A percentile compares a stretch with the other conserved stretches of the same genome.
These are phyloP conservation scores for Areca catechu DNA, from an alignment of 176 grass and related monocot species.

Conservation along the genomic window DNA sequence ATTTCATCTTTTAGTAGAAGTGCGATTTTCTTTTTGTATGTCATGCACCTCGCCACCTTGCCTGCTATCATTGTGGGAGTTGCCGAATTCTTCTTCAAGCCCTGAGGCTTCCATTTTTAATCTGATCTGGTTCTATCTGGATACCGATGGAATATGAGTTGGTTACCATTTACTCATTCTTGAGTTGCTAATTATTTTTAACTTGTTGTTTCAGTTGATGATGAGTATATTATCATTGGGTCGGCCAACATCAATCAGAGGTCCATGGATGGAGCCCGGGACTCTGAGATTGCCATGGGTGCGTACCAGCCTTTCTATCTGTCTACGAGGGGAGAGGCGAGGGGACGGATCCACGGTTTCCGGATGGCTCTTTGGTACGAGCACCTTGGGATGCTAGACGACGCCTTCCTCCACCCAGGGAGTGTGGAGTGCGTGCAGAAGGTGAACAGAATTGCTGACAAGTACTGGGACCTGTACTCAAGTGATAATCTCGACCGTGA, in stretches of 20 bases:
- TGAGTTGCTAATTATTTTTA: background rate
- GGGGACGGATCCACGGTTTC: slow-evolving; percentile 80
- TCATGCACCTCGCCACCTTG: too few relatives aligned
- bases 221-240: slow-evolving; percentile 84
- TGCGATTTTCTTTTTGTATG: too few relatives aligned
- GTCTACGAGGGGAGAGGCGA: slow-evolving; percentile 38
- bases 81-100: too few relatives aligned
- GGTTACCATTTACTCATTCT: slow-evolving; percentile 1
- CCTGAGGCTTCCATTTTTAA: too few relatives aligned
- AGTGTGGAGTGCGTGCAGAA: slow-evolving; percentile 53
- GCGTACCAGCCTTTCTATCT: slow-evolving; percentile 60
- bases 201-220: slow-evolving; percentile 64
- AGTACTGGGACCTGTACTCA: slow-evolving; percentile 68
- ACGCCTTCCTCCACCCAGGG: slow-evolving; percentile 47
- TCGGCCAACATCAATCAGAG: slow-evolving; percentile 94
- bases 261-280: slow-evolving; percentile 86
- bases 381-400: slow-evolving; percentile 75
- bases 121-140: too few relatives aligned
- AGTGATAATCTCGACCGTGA: slow-evolving; percentile 39
- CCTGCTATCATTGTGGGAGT: too few relatives aligned
- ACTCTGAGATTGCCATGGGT: slow-evolving; percentile 83
- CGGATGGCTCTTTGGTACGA: slow-evolving; percentile 88
- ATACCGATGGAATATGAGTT: too few relatives aligned
- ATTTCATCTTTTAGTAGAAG: too few relatives aligned
- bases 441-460: slow-evolving; percentile 68